Percentiles rank a stretch among this genome's conserved stretches.
Evolutionary conservation across 2,329 filamentous ascomycete genomes (phyloP).

Genomic region (Microdochium bolleyi): DNA sequence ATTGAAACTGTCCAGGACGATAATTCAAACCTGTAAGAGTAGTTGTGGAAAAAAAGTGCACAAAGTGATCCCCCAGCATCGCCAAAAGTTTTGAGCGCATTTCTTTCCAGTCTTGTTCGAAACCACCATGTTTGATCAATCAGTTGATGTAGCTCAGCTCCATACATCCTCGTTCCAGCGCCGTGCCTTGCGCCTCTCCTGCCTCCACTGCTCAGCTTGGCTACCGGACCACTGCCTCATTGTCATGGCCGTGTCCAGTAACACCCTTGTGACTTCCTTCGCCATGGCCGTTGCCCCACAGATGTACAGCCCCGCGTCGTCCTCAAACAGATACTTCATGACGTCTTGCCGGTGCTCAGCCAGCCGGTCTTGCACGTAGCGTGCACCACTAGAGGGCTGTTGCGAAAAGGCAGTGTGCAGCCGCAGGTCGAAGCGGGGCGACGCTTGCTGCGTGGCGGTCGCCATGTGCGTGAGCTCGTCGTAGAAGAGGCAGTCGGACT

Average conservation of each 20-base stretch:
- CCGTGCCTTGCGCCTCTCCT: neutral
- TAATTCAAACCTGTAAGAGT: too few relatives aligned
- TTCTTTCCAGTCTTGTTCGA: too few relatives aligned
- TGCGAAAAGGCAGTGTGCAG: neutral
- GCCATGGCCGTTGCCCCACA: neutral
- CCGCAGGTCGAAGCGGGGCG: neutral
- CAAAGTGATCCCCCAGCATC: too few relatives aligned
- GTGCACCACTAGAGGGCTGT: neutral
- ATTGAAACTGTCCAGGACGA: too few relatives aligned
- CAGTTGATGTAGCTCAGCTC: neutral
- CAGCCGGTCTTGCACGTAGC: neutral
- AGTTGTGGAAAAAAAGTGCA: too few relatives aligned
- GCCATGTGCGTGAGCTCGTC: slow-evolving; percentile 14
- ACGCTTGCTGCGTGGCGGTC: neutral
- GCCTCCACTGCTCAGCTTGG: neutral
- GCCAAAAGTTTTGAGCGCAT: too few relatives aligned
- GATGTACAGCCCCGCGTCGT: neutral
- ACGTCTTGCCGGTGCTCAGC: neutral
- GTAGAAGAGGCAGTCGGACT: slow-evolving; percentile 23
- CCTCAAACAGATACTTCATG: neutral
- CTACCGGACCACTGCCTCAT: neutral
- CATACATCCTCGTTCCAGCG: neutral
- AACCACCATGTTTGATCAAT: too few relatives aligned
- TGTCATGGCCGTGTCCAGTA: neutral
- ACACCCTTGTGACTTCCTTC: neutral